These are phyloP conservation scores for Nemania sp. DNA, from an alignment of 2,329 filamentous ascomycete genomes.

Conservation along the genomic window DNA sequence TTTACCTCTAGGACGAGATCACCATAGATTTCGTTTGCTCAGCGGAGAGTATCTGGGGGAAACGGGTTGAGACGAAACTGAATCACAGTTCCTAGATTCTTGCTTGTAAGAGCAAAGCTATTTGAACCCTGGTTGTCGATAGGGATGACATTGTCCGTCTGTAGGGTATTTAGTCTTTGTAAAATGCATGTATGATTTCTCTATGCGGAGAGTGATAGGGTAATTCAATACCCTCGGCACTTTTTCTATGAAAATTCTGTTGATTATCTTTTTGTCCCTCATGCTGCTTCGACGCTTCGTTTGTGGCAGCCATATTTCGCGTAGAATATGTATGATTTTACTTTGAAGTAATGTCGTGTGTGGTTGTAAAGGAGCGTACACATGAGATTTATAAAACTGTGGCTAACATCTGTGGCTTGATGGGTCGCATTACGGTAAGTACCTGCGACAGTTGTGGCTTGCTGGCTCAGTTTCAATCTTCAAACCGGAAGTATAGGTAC, in stretches of 20 bases:
- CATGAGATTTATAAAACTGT: too few species aligned
- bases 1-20: not conserved
- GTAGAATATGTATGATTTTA: too few species aligned
- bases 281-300: not conserved
- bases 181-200: not conserved
- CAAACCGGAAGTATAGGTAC: not conserved
- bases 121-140: not conserved
- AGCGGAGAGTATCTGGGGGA: not conserved
- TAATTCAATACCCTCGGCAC: not conserved
- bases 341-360: too few species aligned
- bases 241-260: not conserved
- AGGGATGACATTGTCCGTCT: not conserved
- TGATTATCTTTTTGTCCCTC: not conserved
- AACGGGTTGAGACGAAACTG: not conserved
- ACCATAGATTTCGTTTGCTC: not conserved
- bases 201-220: not conserved
- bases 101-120: not conserved
- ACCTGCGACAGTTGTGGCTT: conserved; percentile 1
- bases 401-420: conserved; percentile 6
- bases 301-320: not conserved
- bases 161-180: not conserved
- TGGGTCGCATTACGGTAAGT: not conserved
- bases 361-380: too few species aligned
- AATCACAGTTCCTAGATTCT: not conserved
- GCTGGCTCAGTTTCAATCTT: not conserved